phyloP scores from a whole-genome alignment of 495 filamentous ascomycete species.

The Xylaria acuta region DNA sequence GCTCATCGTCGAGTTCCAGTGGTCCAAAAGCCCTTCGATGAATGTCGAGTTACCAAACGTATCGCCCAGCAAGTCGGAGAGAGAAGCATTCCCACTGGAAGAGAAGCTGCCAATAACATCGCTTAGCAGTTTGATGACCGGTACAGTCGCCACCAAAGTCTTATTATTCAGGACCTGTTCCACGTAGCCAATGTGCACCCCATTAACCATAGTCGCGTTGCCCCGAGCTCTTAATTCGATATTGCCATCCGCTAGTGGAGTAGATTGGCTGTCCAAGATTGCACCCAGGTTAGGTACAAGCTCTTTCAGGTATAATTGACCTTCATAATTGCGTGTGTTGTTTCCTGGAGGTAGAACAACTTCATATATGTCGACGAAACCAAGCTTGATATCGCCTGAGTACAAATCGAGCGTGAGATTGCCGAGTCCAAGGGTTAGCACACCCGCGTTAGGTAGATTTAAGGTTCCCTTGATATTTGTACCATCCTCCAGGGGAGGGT shows the following conservation, averaged over 20 bases:
- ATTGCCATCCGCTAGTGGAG: slow-evolving; percentile 44
- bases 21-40: slow-evolving; percentile 34
- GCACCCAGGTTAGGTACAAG: slow-evolving; percentile 46
- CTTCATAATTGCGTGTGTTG: slow-evolving; percentile 51
- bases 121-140: slow-evolving; percentile 45
- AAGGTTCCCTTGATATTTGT: slow-evolving; percentile 44
- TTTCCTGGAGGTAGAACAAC: slow-evolving; percentile 52
- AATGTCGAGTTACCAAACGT: slow-evolving; percentile 40
- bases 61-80: slow-evolving; percentile 35
- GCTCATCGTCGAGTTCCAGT: slow-evolving; percentile 31
- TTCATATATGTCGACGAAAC: slow-evolving; percentile 49
- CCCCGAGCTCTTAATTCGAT: slow-evolving; percentile 50
- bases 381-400: slow-evolving; percentile 47
- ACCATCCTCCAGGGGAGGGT: slow-evolving; percentile 49
- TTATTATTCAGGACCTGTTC: slow-evolving; percentile 53
- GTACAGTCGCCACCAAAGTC: slow-evolving; percentile 44
- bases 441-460: slow-evolving; percentile 54
- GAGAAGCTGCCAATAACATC: slow-evolving; percentile 45
- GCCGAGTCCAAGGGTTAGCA: slow-evolving; percentile 55
- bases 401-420: slow-evolving; percentile 53
- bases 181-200: slow-evolving; percentile 50
- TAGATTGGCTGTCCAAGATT: slow-evolving; percentile 43
- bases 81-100: slow-evolving; percentile 27
- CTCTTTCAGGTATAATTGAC: slow-evolving; percentile 43
- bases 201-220: slow-evolving; percentile 52